Percentiles rank a stretch among this genome's conserved stretches.
Conservation (phyloP, 169 alveolate genomes). For the Sarcocystis neurona region DNA sequence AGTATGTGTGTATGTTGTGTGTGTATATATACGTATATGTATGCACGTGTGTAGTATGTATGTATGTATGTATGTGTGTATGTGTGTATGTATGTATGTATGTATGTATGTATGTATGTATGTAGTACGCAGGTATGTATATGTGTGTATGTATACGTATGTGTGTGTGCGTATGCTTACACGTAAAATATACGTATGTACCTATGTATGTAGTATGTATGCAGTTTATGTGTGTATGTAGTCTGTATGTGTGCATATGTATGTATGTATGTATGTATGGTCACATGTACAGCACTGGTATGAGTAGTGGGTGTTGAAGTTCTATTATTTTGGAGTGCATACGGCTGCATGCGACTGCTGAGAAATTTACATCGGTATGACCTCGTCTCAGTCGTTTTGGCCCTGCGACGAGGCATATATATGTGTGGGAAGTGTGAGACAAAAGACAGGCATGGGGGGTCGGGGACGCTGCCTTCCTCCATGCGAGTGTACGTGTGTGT, state of each 20-base stretch:
- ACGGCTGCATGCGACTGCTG: no score
- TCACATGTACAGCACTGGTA: neutral
- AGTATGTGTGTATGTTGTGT: no score
- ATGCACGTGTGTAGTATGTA: neutral
- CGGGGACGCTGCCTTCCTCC: no score
- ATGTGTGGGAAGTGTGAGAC: no score
- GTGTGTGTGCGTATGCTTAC: no score
- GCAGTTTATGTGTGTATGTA: neutral
- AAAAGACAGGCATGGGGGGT: no score
- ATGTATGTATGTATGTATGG: neutral
- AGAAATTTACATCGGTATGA: no score
- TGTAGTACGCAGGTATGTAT: neutral
- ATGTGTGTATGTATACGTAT: neutral
- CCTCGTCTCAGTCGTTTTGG: no score
- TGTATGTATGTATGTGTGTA: neutral
- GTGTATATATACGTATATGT: neutral
- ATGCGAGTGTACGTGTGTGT: neutral
- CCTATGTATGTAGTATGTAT: neutral
- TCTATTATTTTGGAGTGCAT: no score
- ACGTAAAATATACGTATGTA: neutral
- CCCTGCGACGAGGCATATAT: no score
- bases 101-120: neutral
- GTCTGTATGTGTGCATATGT: neutral
- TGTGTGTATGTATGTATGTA: neutral
- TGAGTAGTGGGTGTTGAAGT: no score